Evolutionary conservation across 2,329 filamentous ascomycete genomes (phyloP).

Genomic region (Ceratocystis cacaofunesta): DNA sequence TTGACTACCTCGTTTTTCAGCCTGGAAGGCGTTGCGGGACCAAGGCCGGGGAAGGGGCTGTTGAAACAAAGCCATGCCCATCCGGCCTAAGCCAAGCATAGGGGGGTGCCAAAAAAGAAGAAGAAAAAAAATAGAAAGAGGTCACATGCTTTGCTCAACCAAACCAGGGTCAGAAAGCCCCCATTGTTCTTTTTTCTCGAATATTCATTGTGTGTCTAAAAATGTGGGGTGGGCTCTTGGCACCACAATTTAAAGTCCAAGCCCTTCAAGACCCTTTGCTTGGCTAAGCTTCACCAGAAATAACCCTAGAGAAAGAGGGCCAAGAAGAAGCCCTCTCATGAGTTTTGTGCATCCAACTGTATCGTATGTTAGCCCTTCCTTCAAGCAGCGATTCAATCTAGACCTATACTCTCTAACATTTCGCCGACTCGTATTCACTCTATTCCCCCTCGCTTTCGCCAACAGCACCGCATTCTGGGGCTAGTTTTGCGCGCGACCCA

Average conservation of each 20-base stretch:
- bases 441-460: no score
- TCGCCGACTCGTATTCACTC: no score
- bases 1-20: no score
- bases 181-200: neutral
- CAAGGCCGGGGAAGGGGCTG: neutral
- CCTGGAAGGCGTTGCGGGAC: neutral
- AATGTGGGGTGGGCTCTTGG: neutral
- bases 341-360: neutral
- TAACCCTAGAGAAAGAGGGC: neutral
- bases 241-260: neutral
- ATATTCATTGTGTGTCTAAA: neutral
- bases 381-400: no score
- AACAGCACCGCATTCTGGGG: no score
- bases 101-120: neutral
- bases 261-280: neutral
- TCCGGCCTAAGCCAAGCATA: neutral
- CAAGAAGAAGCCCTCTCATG: neutral
- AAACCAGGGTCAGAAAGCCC: neutral
- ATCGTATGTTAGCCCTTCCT: neutral
- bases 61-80: neutral
- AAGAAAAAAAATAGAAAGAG: no score
- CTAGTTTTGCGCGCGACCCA: neutral
- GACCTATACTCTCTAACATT: no score
- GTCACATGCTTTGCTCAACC: neutral
- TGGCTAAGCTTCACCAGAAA: neutral